Conservation (phyloP, 176 grass and related monocot species). For the Hordeum marinum region DNA sequence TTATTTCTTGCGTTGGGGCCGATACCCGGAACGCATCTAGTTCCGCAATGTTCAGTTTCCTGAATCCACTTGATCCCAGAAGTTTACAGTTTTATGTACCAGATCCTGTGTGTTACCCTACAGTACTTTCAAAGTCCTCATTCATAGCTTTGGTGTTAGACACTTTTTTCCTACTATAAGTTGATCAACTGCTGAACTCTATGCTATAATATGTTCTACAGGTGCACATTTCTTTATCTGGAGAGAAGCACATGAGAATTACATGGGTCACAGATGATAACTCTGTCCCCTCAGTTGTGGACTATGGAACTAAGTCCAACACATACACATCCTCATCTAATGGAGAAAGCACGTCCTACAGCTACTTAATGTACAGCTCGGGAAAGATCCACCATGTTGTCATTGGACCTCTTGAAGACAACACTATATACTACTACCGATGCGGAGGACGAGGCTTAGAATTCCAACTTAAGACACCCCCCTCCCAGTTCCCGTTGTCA, state of each 20-base stretch:
- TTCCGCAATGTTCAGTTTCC: neutral
- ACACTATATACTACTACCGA: slow-evolving; percentile 67
- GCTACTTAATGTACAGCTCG: slow-evolving; percentile 77
- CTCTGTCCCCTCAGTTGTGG: slow-evolving; percentile 67
- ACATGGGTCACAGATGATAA: slow-evolving; percentile 68
- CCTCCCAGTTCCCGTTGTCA: slow-evolving; percentile 69
- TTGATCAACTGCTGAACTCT: neutral
- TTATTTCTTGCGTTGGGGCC: neutral
- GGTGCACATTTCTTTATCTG: slow-evolving; percentile 93
- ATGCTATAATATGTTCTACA: slow-evolving; percentile 28
- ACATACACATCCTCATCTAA: slow-evolving; percentile 49
- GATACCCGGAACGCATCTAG: neutral
- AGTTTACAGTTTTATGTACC: neutral
- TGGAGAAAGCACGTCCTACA: slow-evolving; percentile 85
- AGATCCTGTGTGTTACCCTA: neutral
- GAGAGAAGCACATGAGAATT: slow-evolving; percentile 79
- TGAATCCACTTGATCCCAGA: neutral
- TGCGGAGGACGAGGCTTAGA: slow-evolving; percentile 75
- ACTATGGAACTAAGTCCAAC: slow-evolving; percentile 69
- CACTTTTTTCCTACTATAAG: neutral
- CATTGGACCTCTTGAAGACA: slow-evolving; percentile 69
- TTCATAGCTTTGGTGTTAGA: neutral
- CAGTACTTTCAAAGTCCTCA: neutral
- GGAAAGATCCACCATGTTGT: slow-evolving; percentile 90
- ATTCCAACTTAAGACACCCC: slow-evolving; percentile 78